Conservation (phyloP, 2,329 filamentous ascomycete genomes). For the Colletotrichum trifolii region DNA sequence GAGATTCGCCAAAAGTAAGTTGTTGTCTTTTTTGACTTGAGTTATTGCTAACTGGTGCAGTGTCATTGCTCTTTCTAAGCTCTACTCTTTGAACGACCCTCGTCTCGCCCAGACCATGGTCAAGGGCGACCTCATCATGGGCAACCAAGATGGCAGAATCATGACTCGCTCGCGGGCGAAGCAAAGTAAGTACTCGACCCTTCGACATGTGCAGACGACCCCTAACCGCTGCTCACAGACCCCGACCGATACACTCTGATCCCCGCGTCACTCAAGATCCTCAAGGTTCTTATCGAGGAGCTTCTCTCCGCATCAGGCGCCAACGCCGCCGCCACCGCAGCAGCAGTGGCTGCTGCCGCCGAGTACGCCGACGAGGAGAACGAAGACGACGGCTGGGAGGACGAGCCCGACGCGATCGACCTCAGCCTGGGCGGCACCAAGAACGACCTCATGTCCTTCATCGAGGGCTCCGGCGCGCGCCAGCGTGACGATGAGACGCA, state of each 20-base stretch:
- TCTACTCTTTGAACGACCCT: slow-evolving; percentile 87
- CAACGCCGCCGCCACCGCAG: slow-evolving; percentile 69
- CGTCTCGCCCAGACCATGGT: slow-evolving; percentile 84
- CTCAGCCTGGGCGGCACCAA: slow-evolving; percentile 77
- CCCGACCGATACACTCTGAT: slow-evolving; percentile 92
- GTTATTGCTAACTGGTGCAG: slow-evolving; percentile 54
- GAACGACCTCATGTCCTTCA: slow-evolving; percentile 83
- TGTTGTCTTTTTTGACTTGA: not conserved
- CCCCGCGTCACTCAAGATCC: slow-evolving; percentile 89
- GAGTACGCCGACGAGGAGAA: slow-evolving; percentile 70
- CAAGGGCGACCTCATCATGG: slow-evolving; percentile 89
- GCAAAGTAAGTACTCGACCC: slow-evolving; percentile 67
- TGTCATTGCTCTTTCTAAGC: slow-evolving; percentile 90
- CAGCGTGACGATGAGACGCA: slow-evolving; percentile 92
- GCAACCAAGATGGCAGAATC: slow-evolving; percentile 78
- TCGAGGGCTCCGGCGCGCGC: slow-evolving; percentile 68
- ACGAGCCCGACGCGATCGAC: slow-evolving; percentile 81
- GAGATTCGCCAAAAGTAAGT: slow-evolving; percentile 95
- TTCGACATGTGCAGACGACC: slow-evolving; percentile 41
- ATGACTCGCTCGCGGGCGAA: slow-evolving; percentile 93
- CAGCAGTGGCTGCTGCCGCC: slow-evolving; percentile 65
- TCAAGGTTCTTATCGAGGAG: slow-evolving; percentile 96
- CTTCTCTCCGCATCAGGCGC: slow-evolving; percentile 81
- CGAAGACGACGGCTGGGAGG: slow-evolving; percentile 90
- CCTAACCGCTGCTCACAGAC: slow-evolving; percentile 57